These are phyloP conservation scores for Trifolium fragiferum DNA, from an alignment of 306 rosid genomes.

Conservation along the genomic window DNA sequence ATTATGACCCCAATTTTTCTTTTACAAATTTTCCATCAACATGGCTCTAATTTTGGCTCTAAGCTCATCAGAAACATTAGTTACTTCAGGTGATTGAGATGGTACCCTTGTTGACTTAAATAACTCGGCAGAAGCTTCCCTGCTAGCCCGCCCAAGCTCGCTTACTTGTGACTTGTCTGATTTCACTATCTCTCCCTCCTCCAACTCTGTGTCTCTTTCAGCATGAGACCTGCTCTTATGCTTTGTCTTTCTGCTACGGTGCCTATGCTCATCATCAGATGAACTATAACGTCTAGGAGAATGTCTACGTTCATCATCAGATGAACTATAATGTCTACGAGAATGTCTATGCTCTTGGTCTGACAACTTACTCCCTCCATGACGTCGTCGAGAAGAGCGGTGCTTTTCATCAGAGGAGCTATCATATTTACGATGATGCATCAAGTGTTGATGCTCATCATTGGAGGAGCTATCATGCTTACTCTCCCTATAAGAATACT, in stretches of 20 bases:
- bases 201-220: conserved; percentile 54
- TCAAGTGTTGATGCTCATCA: conserved; percentile 45
- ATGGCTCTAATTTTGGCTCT: conserved; percentile 91
- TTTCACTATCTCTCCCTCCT: conserved; percentile 75
- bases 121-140: conserved; percentile 64
- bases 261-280: conserved; percentile 52
- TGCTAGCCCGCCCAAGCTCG: conserved; percentile 49
- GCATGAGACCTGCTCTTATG: conserved; percentile 44
- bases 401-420: conserved; percentile 51
- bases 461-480: conserved; percentile 55
- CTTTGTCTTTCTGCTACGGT: conserved; percentile 43
- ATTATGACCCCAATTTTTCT: background rate
- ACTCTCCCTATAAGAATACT: conserved; percentile 29
- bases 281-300: conserved; percentile 47
- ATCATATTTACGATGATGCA: conserved; percentile 40
- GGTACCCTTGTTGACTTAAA: conserved; percentile 52
- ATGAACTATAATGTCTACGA: conserved; percentile 46
- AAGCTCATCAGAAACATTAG: conserved; percentile 73
- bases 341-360: conserved; percentile 50
- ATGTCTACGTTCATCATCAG: conserved; percentile 50
- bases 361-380: conserved; percentile 36
- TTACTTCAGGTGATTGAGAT: conserved; percentile 58
- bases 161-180: conserved; percentile 52
- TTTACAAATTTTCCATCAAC: conserved; percentile 73
- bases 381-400: conserved; percentile 37